These are phyloP conservation scores for Pontederia crassipes DNA, from an alignment of 176 grass and related monocot genomes.

Conservation along the genomic window DNA sequence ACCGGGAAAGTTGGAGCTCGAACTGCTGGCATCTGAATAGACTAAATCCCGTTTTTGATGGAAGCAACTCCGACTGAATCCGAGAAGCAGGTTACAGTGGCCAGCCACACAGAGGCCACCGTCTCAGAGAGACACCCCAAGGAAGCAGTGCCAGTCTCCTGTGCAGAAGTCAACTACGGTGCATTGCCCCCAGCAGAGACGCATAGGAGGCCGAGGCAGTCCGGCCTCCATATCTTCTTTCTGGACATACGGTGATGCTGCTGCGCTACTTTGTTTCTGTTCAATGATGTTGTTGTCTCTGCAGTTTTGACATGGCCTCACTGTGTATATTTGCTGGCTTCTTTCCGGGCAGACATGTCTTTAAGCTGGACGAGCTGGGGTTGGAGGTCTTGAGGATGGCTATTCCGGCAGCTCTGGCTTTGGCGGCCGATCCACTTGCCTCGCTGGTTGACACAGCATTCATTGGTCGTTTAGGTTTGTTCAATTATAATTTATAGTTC, in stretches of 20 bases:
- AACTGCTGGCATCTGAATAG: too few relatives aligned
- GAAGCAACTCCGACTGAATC: too few relatives aligned
- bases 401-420: conserved; percentile 69
- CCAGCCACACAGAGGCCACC: too few relatives aligned
- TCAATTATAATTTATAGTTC: neutral
- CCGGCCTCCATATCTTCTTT: conserved; percentile 46
- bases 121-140: too few relatives aligned
- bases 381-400: conserved; percentile 66
- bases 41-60: too few relatives aligned
- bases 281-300: neutral
- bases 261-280: neutral
- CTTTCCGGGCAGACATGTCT: conserved; percentile 41
- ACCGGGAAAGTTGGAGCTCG: too few relatives aligned
- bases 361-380: conserved; percentile 82
- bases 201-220: conserved; percentile 25
- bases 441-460: conserved; percentile 91
- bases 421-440: conserved; percentile 88
- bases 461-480: conserved; percentile 81
- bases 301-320: conserved; percentile 8
- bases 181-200: too few relatives aligned
- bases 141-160: too few relatives aligned
- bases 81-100: too few relatives aligned
- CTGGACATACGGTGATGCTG: conserved; percentile 47
- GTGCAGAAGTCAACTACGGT: too few relatives aligned
- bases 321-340: neutral